Base-by-base conservation (phyloP, 176 grass and related monocot genomes). In the Tillandsia leiboldiana region DNA sequence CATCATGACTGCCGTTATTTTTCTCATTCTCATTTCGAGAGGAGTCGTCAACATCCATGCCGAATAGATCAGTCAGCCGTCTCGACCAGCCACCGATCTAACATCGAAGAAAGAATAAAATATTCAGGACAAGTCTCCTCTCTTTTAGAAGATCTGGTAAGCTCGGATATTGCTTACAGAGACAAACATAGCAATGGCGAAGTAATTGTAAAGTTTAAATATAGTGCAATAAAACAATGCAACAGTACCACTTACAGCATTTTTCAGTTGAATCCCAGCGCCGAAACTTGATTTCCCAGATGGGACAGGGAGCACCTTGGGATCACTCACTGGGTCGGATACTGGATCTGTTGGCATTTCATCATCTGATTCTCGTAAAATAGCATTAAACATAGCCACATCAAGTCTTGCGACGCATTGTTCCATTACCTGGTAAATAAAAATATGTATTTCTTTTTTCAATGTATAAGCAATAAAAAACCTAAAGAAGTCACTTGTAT, bases 381-480 rank as follows among this genome's bases (percentile, higher is more conserved):
- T 90, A 75, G 94, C 94, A 83, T 97, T 97, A 74, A 97, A 90
- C 94, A 97, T 97, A 73, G 94, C 86, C 65, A 91, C 87, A 79
- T 97, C 89, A 72, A 97, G 70, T 82, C 94, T 90, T 76, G 84
- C 67, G 61, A 97, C 82, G 70, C 89, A 97, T 59, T 97, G 86
- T 62, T 92, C 89, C 94, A 97, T 97, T 52, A 92, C 87, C 94
- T 97, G 69, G 57, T 22, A 72, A 87, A 67, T 52, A 73, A 61
- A 51, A 24, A 42, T 42, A 33, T 33, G 3, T 7, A 5, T 42
- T 42, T 42, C 33, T 5, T 42, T 7, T 42, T 42, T 42, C 4
- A 42, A 42, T 42, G 33, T 20, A 61, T 8, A 61, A 18, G 15
- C 22, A 0, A 15, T 22, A 61, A 61, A 61, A 61, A 18, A 9